Percentiles rank a stretch among this genome's conserved stretches.
These are phyloP conservation scores for Phaeoacremonium minimum DNA, from an alignment of 2,329 filamentous ascomycete genomes.

Conservation along the genomic window DNA sequence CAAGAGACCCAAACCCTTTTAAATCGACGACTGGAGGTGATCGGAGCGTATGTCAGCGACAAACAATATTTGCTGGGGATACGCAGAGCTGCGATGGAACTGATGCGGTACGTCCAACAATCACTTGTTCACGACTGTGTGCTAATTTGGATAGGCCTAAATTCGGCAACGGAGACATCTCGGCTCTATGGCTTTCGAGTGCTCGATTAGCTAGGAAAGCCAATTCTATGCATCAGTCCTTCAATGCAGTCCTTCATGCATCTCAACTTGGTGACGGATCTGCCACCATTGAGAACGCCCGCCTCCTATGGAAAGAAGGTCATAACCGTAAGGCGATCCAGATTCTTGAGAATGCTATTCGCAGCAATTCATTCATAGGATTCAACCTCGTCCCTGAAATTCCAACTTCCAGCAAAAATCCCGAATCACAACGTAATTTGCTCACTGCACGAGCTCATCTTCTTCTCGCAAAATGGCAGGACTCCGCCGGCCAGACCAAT, in stretches of 20 bases:
- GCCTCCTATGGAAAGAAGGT: constrained; percentile 87
- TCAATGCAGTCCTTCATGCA: constrained; percentile 89
- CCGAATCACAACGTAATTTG: constrained; percentile 49
- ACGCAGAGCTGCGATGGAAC: constrained; percentile 80
- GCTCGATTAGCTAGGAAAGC: constrained; percentile 83
- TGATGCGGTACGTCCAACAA: constrained; percentile 54
- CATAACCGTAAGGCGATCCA: constrained; percentile 95
- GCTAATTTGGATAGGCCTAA: constrained; percentile 38
- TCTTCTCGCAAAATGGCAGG: constrained; percentile 93
- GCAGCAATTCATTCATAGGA: constrained; percentile 65
- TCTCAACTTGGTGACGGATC: constrained; percentile 78
- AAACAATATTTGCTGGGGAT: constrained; percentile 92
- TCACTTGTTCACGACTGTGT: constrained; percentile 4
- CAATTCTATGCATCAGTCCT: constrained; percentile 79
- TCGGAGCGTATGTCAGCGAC: constrained; percentile 85
- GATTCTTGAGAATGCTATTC: constrained; percentile 80
- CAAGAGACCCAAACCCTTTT: constrained; percentile 49
- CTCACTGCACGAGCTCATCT: constrained; percentile 77
- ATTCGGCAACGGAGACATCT: constrained; percentile 71
- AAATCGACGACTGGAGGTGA: constrained; percentile 74
- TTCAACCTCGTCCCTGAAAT: constrained; percentile 23
- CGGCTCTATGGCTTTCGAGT: constrained; percentile 79
- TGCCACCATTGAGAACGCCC: constrained; percentile 90
- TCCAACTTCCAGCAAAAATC: constrained; percentile 30
- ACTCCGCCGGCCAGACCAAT: constrained; percentile 89